Percentiles rank a stretch among this genome's conserved stretches.
phyloP scores from a whole-genome alignment of 2,329 filamentous ascomycete genomes.

The Aotearoamyces nothofagi region DNA sequence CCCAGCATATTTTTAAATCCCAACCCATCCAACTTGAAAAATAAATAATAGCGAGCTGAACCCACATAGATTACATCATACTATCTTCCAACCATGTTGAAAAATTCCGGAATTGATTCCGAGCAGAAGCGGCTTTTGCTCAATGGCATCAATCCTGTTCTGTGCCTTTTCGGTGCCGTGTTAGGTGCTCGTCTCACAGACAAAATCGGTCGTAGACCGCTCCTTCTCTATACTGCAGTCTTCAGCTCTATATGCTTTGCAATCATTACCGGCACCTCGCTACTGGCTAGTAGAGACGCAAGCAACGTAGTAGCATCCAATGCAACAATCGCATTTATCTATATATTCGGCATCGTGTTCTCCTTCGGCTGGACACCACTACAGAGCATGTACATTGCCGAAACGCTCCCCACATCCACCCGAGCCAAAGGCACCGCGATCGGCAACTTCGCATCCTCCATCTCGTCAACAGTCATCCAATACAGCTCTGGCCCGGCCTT shows the following conservation, averaged over 20 bases:
- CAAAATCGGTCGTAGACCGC: constrained; percentile 16
- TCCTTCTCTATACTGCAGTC: constrained; percentile 31
- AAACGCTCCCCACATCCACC: constrained; percentile 28
- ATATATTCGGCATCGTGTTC: constrained; percentile 35
- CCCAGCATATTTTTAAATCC: constrained; percentile 43
- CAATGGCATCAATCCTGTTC: constrained; percentile 22
- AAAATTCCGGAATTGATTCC: constrained; percentile 13
- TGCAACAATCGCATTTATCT: constrained; percentile 33
- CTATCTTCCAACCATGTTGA: constrained; percentile 13
- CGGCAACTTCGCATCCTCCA: constrained; percentile 25
- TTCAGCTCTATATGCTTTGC: constrained; percentile 31
- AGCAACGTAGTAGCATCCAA: constrained; percentile 22
- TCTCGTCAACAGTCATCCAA: constrained; percentile 20
- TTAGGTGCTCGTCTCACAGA: constrained; percentile 11
- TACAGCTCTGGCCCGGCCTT: constrained; percentile 23
- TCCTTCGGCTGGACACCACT: constrained; percentile 35
- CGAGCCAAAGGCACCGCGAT: constrained; percentile 26
- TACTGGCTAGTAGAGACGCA: constrained; percentile 5
- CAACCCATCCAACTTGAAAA: too few relatives aligned
- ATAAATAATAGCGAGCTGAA: too few relatives aligned
- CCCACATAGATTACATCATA: constrained; percentile 9
- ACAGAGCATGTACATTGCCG: constrained; percentile 32
- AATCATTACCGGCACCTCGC: constrained; percentile 31
- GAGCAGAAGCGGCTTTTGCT: constrained; percentile 25
- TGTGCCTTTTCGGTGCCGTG: constrained; percentile 22